phyloP scores from a whole-genome alignment of 257 asterid genomes.

The Penstemon davidsonii region DNA sequence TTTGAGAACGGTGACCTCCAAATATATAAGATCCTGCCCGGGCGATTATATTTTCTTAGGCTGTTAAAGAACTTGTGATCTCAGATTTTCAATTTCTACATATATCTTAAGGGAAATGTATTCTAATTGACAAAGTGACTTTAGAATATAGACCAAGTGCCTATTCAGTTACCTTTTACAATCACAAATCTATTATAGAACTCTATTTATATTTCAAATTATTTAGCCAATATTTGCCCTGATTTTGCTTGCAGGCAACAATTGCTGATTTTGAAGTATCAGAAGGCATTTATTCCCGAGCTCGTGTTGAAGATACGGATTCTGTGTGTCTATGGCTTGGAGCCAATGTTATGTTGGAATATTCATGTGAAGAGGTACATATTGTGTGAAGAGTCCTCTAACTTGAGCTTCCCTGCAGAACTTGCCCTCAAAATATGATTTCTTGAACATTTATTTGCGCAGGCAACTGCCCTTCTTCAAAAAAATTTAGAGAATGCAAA shows the following conservation, averaged over 20 bases:
- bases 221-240: constrained; percentile 9
- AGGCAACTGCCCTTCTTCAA: constrained; percentile 79
- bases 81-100: not conserved
- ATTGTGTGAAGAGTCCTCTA: constrained; percentile 19
- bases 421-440: not conserved
- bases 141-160: not conserved
- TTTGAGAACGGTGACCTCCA: not conserved
- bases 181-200: not conserved
- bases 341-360: constrained; percentile 96
- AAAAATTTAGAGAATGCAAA: constrained; percentile 85
- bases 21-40: not conserved
- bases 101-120: not conserved
- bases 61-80: not conserved
- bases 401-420: constrained; percentile 1
- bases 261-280: constrained; percentile 92
- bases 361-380: constrained; percentile 81
- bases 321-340: constrained; percentile 97
- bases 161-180: not conserved
- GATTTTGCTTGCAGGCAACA: constrained; percentile 53
- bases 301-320: constrained; percentile 74
- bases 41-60: not conserved
- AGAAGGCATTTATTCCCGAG: constrained; percentile 89
- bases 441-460: constrained; percentile 32
- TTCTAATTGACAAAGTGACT: not conserved
- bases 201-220: not conserved